A percentile compares a stretch with the other conserved stretches of the same genome.
phyloP scores from a whole-genome alignment of 192 early-diverging fungal species.

The Backusella australiensis region DNA sequence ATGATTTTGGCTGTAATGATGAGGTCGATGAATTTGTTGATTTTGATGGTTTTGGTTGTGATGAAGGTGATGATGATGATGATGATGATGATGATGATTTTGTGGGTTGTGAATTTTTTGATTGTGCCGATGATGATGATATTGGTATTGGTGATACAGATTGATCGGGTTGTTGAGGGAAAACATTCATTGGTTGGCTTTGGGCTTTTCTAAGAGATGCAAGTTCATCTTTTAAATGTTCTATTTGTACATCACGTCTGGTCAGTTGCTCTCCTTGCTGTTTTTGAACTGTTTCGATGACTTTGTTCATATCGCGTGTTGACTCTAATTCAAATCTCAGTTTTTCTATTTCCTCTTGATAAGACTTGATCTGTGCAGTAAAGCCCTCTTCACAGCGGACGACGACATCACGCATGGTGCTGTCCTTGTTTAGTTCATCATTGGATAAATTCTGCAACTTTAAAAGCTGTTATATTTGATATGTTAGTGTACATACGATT shows the following conservation, averaged over 20 bases:
- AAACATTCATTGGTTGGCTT: slow-evolving; percentile 1
- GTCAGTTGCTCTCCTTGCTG: background rate
- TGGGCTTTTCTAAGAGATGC: background rate
- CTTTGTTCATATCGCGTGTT: slow-evolving; percentile 4
- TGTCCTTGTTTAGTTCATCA: slow-evolving; percentile 6
- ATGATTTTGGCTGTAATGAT: background rate
- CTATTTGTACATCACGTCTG: slow-evolving; percentile 4
- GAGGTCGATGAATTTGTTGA: background rate
- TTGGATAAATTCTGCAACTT: background rate
- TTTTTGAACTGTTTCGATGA: background rate
- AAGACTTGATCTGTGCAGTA: background rate
- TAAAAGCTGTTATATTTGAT: background rate
- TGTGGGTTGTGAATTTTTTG: background rate
- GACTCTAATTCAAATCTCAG: background rate
- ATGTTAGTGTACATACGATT: background rate
- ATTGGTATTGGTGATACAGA: background rate
- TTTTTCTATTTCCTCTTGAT: slow-evolving; percentile 11
- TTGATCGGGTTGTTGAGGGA: background rate
- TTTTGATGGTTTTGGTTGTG: background rate
- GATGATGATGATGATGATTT: background rate
- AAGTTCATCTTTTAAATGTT: background rate
- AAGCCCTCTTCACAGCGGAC: slow-evolving; percentile 21
- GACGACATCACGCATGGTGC: slow-evolving; percentile 17
- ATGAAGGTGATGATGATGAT: background rate
- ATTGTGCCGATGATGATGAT: background rate